Conservation (phyloP, 441 rosid species). For the Francoa sonchifolia region DNA sequence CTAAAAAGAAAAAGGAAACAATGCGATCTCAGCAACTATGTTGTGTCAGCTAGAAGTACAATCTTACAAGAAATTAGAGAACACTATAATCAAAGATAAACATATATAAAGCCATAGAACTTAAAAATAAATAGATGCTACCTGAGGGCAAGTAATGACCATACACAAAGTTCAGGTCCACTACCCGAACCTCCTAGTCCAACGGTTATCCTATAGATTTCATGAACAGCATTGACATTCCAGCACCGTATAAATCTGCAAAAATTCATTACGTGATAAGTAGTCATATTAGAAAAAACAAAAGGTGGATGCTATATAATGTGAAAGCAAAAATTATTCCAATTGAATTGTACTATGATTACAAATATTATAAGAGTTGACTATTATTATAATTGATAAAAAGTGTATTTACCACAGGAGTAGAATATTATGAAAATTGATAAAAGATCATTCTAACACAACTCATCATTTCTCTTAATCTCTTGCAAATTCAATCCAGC, state of each 20-base stretch:
- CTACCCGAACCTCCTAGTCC: constrained; percentile 76
- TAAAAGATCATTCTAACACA: too few species aligned
- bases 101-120: background rate
- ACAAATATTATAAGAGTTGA: too few species aligned
- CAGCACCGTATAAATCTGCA: constrained; percentile 87
- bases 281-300: background rate
- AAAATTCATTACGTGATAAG: constrained; percentile 10
- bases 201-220: constrained; percentile 77
- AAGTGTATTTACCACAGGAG: too few species aligned
- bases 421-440: too few species aligned
- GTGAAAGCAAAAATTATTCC: background rate
- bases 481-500: too few species aligned
- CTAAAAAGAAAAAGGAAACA: constrained; percentile 35
- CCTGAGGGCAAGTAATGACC: constrained; percentile 87
- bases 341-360: too few species aligned
- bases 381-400: too few species aligned
- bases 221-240: constrained; percentile 55
- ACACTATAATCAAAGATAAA: too few species aligned
- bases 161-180: constrained; percentile 65
- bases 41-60: too few species aligned
- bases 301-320: background rate
- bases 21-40: too few species aligned
- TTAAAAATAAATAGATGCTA: constrained; percentile 9
- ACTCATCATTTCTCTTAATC: too few species aligned
- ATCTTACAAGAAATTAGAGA: too few species aligned